These are phyloP conservation scores for Verbascum thapsus DNA, from an alignment of 257 asterid species.

Conservation along the genomic window DNA sequence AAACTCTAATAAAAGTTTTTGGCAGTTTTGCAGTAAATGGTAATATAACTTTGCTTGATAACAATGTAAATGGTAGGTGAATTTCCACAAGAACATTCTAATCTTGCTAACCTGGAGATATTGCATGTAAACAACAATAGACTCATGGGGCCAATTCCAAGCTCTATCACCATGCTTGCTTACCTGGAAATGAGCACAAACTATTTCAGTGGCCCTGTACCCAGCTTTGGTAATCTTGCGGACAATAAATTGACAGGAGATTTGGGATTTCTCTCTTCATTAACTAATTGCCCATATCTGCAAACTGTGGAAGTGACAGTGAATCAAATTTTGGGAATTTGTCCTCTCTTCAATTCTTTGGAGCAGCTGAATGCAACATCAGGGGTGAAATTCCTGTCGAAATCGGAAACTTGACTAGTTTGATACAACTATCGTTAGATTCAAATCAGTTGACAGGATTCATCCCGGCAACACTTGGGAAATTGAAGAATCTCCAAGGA, in stretches of 20 bases:
- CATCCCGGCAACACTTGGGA: slow-evolving; percentile 33
- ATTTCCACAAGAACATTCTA: slow-evolving; percentile 41
- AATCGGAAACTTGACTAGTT: slow-evolving; percentile 34
- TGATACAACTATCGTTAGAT: slow-evolving; percentile 9
- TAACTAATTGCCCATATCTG: slow-evolving; percentile 36
- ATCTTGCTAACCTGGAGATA: slow-evolving; percentile 17
- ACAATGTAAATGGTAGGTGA: too few relatives aligned
- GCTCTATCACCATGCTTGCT: slow-evolving; percentile 28
- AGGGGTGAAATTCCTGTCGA: slow-evolving; percentile 33
- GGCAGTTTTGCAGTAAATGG: too few relatives aligned
- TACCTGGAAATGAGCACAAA: slow-evolving; percentile 21
- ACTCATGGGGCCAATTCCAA: too few relatives aligned
- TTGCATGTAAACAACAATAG: not conserved
- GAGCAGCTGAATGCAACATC: slow-evolving; percentile 7
- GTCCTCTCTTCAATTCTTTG: not conserved
- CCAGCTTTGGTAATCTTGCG: too few relatives aligned
- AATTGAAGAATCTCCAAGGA: slow-evolving; percentile 14
- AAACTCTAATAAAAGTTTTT: too few relatives aligned
- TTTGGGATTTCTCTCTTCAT: slow-evolving; percentile 30
- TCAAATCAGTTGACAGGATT: slow-evolving; percentile 31
- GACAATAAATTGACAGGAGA: too few relatives aligned
- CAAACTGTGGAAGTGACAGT: not conserved
- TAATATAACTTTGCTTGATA: too few relatives aligned
- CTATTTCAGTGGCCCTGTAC: slow-evolving; percentile 38
- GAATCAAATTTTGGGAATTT: slow-evolving; percentile 37